phyloP scores from a whole-genome alignment of 352 stramenopile species.

The Pythium brachiatum region DNA sequence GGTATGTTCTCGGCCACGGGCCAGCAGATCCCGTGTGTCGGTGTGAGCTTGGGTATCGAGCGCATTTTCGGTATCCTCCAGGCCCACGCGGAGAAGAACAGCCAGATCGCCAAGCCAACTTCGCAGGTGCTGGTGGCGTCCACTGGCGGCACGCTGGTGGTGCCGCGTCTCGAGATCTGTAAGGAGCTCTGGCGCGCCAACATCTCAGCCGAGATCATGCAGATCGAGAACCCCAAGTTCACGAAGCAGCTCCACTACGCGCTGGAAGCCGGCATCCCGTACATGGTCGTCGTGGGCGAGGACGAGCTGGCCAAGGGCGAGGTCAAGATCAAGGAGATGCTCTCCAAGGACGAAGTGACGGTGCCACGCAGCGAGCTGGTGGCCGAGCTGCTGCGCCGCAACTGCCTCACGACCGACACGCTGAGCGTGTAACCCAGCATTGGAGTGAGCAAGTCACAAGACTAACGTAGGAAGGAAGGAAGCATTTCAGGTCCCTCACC shows the following conservation, averaged over 20 bases:
- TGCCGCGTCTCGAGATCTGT: constrained; percentile 72
- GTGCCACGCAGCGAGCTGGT: constrained; percentile 74
- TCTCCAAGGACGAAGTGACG: constrained; percentile 89
- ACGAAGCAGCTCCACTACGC: constrained; percentile 96
- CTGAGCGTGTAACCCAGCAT: constrained; percentile 48
- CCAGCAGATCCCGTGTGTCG: constrained; percentile 97
- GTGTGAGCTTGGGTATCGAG: constrained; percentile 98
- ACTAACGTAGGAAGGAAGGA: not conserved
- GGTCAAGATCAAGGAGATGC: constrained; percentile 97
- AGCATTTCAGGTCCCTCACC: too few relatives aligned
- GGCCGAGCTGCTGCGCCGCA: constrained; percentile 63
- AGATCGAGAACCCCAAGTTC: constrained; percentile 96
- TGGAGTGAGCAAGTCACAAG: not conserved
- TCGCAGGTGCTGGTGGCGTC: constrained; percentile 95
- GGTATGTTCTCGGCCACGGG: constrained; percentile 96
- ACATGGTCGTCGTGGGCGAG: constrained; percentile 97
- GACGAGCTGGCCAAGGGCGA: constrained; percentile 92
- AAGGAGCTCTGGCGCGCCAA: constrained; percentile 87
- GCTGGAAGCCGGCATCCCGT: constrained; percentile 93
- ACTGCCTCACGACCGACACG: constrained; percentile 65
- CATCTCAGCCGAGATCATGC: constrained; percentile 95
- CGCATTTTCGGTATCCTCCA: constrained; percentile 99
- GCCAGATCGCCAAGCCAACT: constrained; percentile 28
- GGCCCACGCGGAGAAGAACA: constrained; percentile 78
- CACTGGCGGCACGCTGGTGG: constrained; percentile 67